Percentiles rank a stretch among this genome's conserved stretches.
Evolutionary conservation across 768 basidiomycete genomes (phyloP).

Genomic region (Candolleomyces eurysporus): DNA sequence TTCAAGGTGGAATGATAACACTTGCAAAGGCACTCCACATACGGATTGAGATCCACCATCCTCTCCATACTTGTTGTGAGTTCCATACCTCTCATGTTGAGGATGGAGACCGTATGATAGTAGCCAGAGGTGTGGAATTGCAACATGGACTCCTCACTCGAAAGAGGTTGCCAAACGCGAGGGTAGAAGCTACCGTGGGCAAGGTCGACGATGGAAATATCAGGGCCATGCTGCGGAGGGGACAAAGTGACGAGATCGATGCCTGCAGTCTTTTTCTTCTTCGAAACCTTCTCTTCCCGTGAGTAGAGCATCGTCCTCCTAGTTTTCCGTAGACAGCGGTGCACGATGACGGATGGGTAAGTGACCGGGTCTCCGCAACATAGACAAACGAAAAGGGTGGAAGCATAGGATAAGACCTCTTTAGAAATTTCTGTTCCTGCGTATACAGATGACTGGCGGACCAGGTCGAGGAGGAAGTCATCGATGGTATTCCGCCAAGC

Average conservation of each 20-base stretch:
- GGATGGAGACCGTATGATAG: not conserved
- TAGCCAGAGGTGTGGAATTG: not conserved
- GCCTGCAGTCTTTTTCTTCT: too few species aligned
- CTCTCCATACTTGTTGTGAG: not conserved
- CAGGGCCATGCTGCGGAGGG: too few species aligned
- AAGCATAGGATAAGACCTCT: conserved; percentile 18
- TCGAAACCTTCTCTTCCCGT: too few species aligned
- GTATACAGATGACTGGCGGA: conserved; percentile 11
- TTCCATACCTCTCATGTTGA: not conserved
- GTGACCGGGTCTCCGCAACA: conserved; percentile 22
- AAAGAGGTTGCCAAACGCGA: not conserved
- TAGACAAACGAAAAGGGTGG: conserved; percentile 23
- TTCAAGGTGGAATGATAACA: not conserved
- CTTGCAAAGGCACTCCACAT: not conserved
- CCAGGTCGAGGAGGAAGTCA: conserved; percentile 13
- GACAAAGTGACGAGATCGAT: too few species aligned
- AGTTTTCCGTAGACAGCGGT: conserved; percentile 11
- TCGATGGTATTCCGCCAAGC: conserved; percentile 20
- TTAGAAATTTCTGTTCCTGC: not conserved
- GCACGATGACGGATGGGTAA: conserved; percentile 23
- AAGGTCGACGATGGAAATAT: too few species aligned
- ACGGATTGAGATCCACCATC: not conserved
- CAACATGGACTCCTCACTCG: not conserved
- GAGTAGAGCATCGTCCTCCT: too few species aligned
- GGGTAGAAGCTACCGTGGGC: too few species aligned